phyloP scores from a whole-genome alignment of 2,329 filamentous ascomycete genomes.

The Apiospora saccharicola region DNA sequence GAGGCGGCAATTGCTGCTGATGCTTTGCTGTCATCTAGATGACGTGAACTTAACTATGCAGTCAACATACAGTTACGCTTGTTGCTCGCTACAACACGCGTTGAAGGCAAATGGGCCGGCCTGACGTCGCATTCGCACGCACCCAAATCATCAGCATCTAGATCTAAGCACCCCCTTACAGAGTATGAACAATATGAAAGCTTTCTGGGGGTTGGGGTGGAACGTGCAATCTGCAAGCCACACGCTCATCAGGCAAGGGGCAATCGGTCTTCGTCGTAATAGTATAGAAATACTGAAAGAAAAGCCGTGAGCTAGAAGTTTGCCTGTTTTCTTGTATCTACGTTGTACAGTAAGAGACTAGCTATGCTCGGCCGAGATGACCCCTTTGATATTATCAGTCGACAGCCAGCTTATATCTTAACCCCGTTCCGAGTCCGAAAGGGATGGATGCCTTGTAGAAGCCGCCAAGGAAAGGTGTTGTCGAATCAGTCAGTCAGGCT shows the following conservation, averaged over 20 bases:
- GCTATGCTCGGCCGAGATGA: neutral
- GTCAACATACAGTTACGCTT: neutral
- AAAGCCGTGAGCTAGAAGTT: too few relatives aligned
- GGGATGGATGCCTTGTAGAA: neutral
- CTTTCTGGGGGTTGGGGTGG: neutral
- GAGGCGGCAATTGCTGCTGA: neutral
- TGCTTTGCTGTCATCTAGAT: neutral
- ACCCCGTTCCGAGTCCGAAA: conserved; percentile 7
- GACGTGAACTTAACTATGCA: neutral
- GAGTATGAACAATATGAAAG: neutral
- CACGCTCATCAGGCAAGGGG: too few relatives aligned
- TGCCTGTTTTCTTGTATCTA: too few relatives aligned
- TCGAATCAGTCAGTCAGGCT: neutral
- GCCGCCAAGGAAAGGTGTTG: neutral
- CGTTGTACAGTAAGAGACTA: neutral
- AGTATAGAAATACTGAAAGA: too few relatives aligned
- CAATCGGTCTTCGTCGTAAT: too few relatives aligned
- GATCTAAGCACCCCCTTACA: neutral
- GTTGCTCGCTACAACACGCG: neutral
- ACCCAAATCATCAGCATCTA: neutral
- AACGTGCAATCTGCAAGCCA: neutral
- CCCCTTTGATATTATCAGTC: neutral
- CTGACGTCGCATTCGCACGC: neutral
- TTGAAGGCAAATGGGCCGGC: neutral
- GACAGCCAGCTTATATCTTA: neutral